These are phyloP conservation scores for Solanum tacnaense DNA, from an alignment of 257 asterid genomes.

Conservation along the genomic window DNA sequence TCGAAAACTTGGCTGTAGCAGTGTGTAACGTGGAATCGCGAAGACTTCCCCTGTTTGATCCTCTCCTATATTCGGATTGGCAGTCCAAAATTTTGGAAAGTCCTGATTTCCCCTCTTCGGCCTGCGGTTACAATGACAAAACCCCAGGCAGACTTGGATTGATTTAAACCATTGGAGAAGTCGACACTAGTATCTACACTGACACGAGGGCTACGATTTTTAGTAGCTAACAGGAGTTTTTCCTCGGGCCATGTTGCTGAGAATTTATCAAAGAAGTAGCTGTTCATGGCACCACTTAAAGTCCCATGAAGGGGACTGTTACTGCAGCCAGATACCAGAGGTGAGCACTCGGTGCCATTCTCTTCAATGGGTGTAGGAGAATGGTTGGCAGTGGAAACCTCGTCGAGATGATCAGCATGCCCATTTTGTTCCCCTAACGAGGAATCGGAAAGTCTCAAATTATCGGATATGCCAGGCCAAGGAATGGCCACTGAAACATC, in stretches of 20 bases:
- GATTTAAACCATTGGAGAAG: conserved; percentile 39
- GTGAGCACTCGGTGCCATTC: conserved; percentile 39
- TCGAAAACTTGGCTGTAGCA: conserved; percentile 3
- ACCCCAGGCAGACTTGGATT: conserved; percentile 74
- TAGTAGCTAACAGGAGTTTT: conserved; percentile 46
- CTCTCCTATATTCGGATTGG: conserved; percentile 60
- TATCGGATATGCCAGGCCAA: conserved; percentile 70
- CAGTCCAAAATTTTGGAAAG: conserved; percentile 87
- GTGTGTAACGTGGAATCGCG: not conserved
- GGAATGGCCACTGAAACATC: conserved; percentile 92
- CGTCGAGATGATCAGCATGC: conserved; percentile 28
- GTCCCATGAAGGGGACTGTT: conserved; percentile 54
- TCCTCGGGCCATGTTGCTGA: conserved; percentile 96
- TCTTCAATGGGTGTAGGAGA: conserved; percentile 56
- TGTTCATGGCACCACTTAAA: conserved; percentile 42
- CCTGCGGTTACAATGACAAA: conserved; percentile 91
- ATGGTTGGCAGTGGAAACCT: conserved; percentile 37
- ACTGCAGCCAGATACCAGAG: conserved; percentile 36
- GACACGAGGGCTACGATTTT: conserved; percentile 53
- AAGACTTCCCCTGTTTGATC: not conserved
- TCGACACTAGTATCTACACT: conserved; percentile 67
- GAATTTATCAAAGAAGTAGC: conserved; percentile 63
- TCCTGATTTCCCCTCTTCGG: conserved; percentile 76
- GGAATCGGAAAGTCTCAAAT: conserved; percentile 32
- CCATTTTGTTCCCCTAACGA: conserved; percentile 28